A percentile compares a stretch with the other conserved stretches of the same genome.
These are phyloP conservation scores for Protea cynaroides DNA, from an alignment of 164 flowering plant genomes.

Conservation along the genomic window DNA sequence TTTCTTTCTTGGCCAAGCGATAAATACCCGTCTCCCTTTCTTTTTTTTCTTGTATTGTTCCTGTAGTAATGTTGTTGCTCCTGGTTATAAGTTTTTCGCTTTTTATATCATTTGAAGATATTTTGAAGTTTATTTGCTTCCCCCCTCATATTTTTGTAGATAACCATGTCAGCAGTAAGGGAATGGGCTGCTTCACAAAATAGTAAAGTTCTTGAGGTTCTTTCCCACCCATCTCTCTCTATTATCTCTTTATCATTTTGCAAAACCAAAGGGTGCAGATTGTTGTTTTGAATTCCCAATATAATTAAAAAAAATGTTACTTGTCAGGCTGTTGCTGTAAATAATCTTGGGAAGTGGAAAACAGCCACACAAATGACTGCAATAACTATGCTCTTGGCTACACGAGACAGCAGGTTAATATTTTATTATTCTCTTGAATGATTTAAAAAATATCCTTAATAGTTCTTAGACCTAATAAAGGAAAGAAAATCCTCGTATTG, in stretches of 20 bases:
- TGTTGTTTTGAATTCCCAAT: neutral
- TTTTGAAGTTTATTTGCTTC: neutral
- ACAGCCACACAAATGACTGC: constrained; percentile 95
- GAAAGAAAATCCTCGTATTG: neutral
- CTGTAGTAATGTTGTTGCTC: no score
- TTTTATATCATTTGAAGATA: no score
- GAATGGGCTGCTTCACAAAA: constrained; percentile 99
- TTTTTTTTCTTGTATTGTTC: no score
- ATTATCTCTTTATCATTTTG: neutral
- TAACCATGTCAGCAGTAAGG: constrained; percentile 98
- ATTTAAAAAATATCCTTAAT: neutral
- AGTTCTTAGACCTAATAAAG: neutral
- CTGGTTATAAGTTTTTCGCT: no score
- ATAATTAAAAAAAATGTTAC: neutral
- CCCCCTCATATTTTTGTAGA: constrained; percentile 37
- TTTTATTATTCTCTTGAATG: neutral
- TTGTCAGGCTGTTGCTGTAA: constrained; percentile 95
- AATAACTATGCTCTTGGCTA: constrained; percentile 74
- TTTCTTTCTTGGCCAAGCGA: no score
- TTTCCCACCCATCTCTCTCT: neutral
- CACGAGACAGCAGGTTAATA: constrained; percentile 71
- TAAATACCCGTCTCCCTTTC: no score
- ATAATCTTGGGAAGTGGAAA: constrained; percentile 96
- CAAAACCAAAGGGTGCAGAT: neutral
- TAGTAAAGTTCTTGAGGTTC: constrained; percentile 73